Evolutionary conservation across 73 alveolate species (phyloP), one percentile per base, ranked within the genome.

Genomic region (Chromera velia): DNA sequence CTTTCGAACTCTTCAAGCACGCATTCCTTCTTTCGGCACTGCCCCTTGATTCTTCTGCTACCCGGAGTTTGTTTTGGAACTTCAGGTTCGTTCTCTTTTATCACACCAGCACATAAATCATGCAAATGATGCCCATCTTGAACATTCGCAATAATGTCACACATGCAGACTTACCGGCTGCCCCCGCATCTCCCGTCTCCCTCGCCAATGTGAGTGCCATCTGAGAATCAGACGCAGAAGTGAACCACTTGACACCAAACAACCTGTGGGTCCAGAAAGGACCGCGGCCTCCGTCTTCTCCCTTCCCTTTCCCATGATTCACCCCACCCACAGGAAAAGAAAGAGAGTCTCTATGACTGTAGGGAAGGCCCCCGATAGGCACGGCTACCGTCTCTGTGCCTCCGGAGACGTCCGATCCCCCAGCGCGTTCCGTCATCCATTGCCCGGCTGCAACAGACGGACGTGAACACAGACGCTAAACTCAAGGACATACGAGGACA

Each of bases 341-440:
- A n/a, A n/a, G n/a, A n/a, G n/a, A n/a, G n/a, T n/a, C n/a, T n/a
- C n/a, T n/a, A n/a, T n/a, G n/a, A n/a, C n/a, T n/a, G n/a, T n/a
- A n/a, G n/a, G n/a, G n/a, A n/a, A n/a, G n/a, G n/a, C n/a, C n/a
- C n/a, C n/a, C n/a, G n/a, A n/a, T n/a, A n/a, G 86, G 88, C 10
- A 85, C 45, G 0, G 94, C 98, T 30, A 88, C 34, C 18, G 96
- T 91, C n/a, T 78, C 87, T 27, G 96, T 92, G n/a, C 92, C 94
- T 24, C 82, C 76, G 30, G 92, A 49, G 4, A 93, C 95, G 81
- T 93, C 98, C 7, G 96, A 91, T 0, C 98, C 98, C 73, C 96
- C 98, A 40, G 81, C 76, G 77, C 91, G 89, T 81, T 93, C 98
- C 10, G 98, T 91, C 98, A 93, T 93, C 96, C 96, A 93, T 75